Conservation (phyloP, 129 eudicot species). For the Lactuca sativa region DNA sequence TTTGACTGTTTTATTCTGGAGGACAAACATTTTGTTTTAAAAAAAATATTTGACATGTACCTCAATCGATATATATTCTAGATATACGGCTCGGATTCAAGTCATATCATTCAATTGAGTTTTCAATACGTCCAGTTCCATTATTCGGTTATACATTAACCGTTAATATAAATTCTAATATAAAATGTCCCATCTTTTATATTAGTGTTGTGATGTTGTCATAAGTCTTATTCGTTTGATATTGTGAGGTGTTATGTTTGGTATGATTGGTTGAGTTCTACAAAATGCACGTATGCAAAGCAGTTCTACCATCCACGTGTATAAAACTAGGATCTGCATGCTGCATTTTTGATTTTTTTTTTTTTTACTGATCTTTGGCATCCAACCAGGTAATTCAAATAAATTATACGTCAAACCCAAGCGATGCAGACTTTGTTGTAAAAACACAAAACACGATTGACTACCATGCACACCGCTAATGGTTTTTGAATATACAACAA, state of each 20-base stretch:
- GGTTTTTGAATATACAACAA: neutral
- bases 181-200: no score
- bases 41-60: no score
- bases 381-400: neutral
- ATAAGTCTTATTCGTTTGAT: neutral
- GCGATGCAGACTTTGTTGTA: neutral
- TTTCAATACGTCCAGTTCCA: no score
- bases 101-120: no score
- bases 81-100: no score
- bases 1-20: no score
- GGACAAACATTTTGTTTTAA: no score
- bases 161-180: no score
- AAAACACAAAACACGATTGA: neutral
- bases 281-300: neutral
- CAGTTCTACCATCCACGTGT: neutral
- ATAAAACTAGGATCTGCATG: neutral
- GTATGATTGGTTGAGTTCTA: neutral
- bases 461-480: neutral
- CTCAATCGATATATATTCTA: no score
- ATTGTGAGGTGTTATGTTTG: neutral
- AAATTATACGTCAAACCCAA: neutral
- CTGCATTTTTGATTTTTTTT: neutral
- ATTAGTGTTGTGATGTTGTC: no score
- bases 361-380: no score
- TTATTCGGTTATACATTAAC: no score